phyloP scores from a whole-genome alignment of 1,284 basidiomycete genomes.

The Cryptococcus sp. region DNA sequence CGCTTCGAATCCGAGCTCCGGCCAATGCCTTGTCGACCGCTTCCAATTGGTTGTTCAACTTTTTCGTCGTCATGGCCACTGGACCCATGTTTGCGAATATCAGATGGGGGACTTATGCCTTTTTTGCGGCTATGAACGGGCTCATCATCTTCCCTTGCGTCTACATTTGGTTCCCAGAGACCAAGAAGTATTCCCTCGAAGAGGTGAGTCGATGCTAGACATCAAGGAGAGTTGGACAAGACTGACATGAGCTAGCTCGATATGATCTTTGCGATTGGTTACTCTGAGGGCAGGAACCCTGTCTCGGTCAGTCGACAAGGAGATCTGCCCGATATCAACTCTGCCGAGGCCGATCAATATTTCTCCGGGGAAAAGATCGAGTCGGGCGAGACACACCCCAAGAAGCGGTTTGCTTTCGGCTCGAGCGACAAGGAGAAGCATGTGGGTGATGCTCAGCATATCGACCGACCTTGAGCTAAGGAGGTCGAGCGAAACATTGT shows the following conservation, averaged over 20 bases:
- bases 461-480: too few species aligned
- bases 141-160: slow-evolving; percentile 35
- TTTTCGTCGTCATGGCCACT: slow-evolving; percentile 33
- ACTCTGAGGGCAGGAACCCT: slow-evolving; percentile 21
- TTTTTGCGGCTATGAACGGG: slow-evolving; percentile 37
- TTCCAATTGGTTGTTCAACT: slow-evolving; percentile 47
- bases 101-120: slow-evolving; percentile 35
- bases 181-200: slow-evolving; percentile 29
- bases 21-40: slow-evolving; percentile 64
- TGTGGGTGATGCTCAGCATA: too few species aligned
- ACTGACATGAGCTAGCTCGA: slow-evolving; percentile 18
- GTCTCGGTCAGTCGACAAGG: slow-evolving; percentile 21
- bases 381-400: too few species aligned
- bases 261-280: slow-evolving; percentile 32
- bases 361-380: too few species aligned
- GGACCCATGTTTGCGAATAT: slow-evolving; percentile 38
- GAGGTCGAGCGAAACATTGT: too few species aligned
- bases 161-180: slow-evolving; percentile 37
- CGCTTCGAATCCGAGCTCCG: slow-evolving; percentile 57
- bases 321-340: slow-evolving; percentile 27
- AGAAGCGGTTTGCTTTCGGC: too few species aligned
- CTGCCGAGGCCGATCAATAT: slow-evolving; percentile 24
- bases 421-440: too few species aligned
- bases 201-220: slow-evolving; percentile 13
- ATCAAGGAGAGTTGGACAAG: background rate